Evolutionary conservation across 192 early-diverging fungal species (phyloP), one percentile per base, ranked within the genome.

Genomic region (Linnemannia zychae): DNA sequence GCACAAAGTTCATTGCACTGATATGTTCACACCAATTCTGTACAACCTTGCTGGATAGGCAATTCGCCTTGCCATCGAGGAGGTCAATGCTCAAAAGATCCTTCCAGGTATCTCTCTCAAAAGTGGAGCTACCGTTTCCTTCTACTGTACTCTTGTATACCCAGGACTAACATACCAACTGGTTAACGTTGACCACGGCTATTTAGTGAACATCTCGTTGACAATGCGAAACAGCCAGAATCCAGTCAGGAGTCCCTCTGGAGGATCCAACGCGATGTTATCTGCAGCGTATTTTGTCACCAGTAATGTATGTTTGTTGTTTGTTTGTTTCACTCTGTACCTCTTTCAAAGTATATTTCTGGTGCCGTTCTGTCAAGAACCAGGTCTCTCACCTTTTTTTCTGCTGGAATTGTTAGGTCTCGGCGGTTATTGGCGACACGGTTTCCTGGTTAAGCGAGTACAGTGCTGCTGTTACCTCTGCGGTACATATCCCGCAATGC

Each of bases 181-280:
- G 6, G 7, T 67, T 68, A 7, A 36, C 33, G 13, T 40, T 1
- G 36, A n/a, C 17, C 18, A n/a, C n/a, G 37, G 13, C 57, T 7
- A 60, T 60, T 20, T 20, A 75, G 73, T 75, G 50, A 65, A 75
- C 57, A 75, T 75, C 22, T 75, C 73, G 3, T 17, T 75, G 36
- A 60, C 52, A 16, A 57, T 75, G 40, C 57, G 73, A 28, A 75
- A 28, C 73, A 75, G 73, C 24, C 57, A 75, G 13, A 22, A 50
- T 20, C 73, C 73, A 34, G 37, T 40, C 18, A 60, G 53, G 12
- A 65, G 52, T 36, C 49, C 37, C 36, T 37, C 28, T 16, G 53
- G 73, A 38, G 73, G 73, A 40, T 75, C 73, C 36, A 75, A 65
- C 37, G 73, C 73, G 20, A 75, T 75, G 73, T 24, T 75, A 20